Evolutionary conservation across 257 asterid genomes (phyloP).

Genomic region (Verbena officinalis): DNA sequence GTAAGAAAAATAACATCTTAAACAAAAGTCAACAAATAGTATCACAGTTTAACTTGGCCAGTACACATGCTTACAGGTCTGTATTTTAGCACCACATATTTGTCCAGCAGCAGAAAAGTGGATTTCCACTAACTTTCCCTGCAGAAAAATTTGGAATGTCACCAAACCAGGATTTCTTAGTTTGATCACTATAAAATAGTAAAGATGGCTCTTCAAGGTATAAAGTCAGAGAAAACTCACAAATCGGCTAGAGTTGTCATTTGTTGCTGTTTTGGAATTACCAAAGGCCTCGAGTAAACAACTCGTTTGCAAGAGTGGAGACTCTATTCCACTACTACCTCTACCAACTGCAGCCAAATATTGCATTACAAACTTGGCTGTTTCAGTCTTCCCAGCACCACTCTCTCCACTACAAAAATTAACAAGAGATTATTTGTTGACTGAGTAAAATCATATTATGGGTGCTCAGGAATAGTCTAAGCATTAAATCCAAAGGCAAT

Average conservation of each 20-base stretch:
- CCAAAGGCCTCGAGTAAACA: constrained; percentile 93
- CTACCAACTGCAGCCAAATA: constrained; percentile 85
- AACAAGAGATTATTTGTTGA: constrained; percentile 28
- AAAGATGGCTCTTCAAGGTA: constrained; percentile 17
- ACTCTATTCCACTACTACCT: constrained; percentile 64
- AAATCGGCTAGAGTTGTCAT: constrained; percentile 91
- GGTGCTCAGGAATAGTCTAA: constrained; percentile 7
- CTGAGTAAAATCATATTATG: not conserved
- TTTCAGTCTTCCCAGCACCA: constrained; percentile 98
- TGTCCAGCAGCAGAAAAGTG: constrained; percentile 71
- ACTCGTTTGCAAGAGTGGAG: constrained; percentile 76
- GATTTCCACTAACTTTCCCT: constrained; percentile 88
- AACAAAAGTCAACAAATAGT: constrained; percentile 22
- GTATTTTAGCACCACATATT: constrained; percentile 79
- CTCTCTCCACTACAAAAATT: constrained; percentile 80
- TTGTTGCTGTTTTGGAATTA: constrained; percentile 85
- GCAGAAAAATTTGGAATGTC: constrained; percentile 34
- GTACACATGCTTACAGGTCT: constrained; percentile 69
- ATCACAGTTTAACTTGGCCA: constrained; percentile 25
- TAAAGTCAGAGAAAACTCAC: constrained; percentile 54
- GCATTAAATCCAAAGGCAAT: constrained; percentile 24
- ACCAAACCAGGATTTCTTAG: constrained; percentile 23
- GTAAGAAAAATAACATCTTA: constrained; percentile 40
- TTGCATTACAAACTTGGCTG: constrained; percentile 81
- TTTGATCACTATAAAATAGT: constrained; percentile 15